Base-by-base conservation (phyloP, 257 asterid species). In the Anisodus acutangulus region DNA sequence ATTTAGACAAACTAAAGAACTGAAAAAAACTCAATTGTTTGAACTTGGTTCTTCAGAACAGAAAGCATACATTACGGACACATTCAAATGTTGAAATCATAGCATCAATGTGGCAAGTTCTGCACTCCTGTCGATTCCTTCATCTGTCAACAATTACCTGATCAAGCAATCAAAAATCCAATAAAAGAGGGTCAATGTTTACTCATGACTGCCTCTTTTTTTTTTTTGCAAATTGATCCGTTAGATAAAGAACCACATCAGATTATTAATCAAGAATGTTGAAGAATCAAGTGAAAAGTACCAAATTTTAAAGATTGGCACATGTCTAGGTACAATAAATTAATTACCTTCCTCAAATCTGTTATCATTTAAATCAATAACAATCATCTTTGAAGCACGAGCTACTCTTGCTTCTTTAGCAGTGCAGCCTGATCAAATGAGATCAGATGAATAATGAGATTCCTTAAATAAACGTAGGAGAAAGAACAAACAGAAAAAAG, bases 371-470 rank as follows among this genome's bases (percentile, higher is more conserved):
- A 93, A 81, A 67, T 93, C 97, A 59, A 93, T 87, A 9, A 95
- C 96, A 54, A 93, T 93, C 2, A 93, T 88, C 88, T 95, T 88
- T 17, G 95, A 90, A 79, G 94, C 96, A n/a, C 95, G 95, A 43
- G 96, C 91, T 83, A 93, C 57, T 84, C 95, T 86, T 0, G 96
- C 97, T 67, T 96, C 97, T 89, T 93, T 96, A 41, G 45, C 45
- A 41, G 45, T 16, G 96, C 97, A 81, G 97, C 97, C 95, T 93
- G 83, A 47, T n/a, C 26, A 22, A 17, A 51, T 8, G 43, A 5
- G 39, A 76, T 70, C 31, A 71, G 67, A 35, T 51, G 37, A 78
- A 9, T 37, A 26, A 11, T 15, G 22, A 19, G 22, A 55, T 54
- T 41, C 58, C 5, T n/a, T n/a, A 12, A 43, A 26, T 4, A 9